phyloP scores from a whole-genome alignment of 306 rosid genomes.

The Biancaea sappan region DNA sequence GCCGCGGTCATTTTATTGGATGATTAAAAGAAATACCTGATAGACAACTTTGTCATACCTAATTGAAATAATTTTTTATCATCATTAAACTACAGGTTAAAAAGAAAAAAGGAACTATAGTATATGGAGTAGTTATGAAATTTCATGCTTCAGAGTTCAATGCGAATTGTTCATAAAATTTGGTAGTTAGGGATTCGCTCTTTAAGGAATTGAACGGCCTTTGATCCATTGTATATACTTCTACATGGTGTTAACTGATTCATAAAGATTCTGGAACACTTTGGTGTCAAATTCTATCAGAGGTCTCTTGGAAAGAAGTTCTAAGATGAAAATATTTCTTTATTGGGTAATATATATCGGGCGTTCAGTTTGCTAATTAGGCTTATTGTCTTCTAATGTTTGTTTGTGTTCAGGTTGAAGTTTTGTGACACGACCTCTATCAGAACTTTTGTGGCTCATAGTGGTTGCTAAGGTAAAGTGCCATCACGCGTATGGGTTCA shows the following conservation, averaged over 20 bases:
- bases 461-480: not conserved
- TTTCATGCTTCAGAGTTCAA: not conserved
- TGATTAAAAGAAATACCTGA: conserved; percentile 36
- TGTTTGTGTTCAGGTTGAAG: not conserved
- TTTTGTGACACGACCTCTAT: not conserved
- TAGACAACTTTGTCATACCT: conserved; percentile 29
- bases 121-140: not conserved
- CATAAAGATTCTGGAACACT: not conserved
- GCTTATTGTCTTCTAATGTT: not conserved
- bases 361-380: not conserved
- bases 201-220: not conserved
- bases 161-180: not conserved
- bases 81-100: not conserved
- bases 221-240: not conserved
- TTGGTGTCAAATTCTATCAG: not conserved
- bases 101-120: not conserved
- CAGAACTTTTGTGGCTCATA: not conserved
- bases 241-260: not conserved
- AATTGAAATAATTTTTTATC: not conserved
- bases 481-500: not conserved
- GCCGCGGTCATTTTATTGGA: conserved; percentile 52
- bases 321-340: not conserved
- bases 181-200: not conserved
- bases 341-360: not conserved
- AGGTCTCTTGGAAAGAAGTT: not conserved